These are phyloP conservation scores for Candida michaelii DNA, from an alignment of 805 yeast species.

Conservation along the genomic window DNA sequence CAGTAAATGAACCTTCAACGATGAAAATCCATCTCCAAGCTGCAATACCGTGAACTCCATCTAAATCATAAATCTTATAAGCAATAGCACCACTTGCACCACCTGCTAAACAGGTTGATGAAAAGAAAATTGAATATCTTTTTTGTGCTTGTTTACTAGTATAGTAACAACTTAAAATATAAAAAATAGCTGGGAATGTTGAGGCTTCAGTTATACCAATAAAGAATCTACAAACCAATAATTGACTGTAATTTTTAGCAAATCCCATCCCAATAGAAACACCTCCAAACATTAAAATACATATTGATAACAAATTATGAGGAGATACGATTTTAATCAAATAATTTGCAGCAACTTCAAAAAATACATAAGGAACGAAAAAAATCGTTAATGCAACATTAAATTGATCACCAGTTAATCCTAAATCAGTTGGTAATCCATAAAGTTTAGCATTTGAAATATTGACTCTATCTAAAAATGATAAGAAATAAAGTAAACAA, in stretches of 20 bases:
- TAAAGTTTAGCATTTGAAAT: slow-evolving; percentile 78
- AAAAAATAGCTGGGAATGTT: slow-evolving; percentile 74
- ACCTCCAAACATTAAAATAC: slow-evolving; percentile 64
- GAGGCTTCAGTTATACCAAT: slow-evolving; percentile 71
- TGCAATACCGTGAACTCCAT: slow-evolving; percentile 40
- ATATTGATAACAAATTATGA: slow-evolving; percentile 58
- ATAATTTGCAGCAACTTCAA: slow-evolving; percentile 66
- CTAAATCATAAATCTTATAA: slow-evolving; percentile 57
- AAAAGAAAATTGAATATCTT: slow-evolving; percentile 66
- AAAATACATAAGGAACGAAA: slow-evolving; percentile 66
- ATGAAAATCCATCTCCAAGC: slow-evolving; percentile 56
- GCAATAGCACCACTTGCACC: slow-evolving; percentile 79
- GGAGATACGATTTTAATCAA: slow-evolving; percentile 59
- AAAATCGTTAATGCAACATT: slow-evolving; percentile 66
- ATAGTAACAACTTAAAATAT: slow-evolving; percentile 66
- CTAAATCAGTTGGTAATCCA: slow-evolving; percentile 58
- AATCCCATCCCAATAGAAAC: slow-evolving; percentile 68
- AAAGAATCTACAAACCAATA: slow-evolving; percentile 62
- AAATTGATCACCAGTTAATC: slow-evolving; percentile 57
- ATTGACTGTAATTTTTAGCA: slow-evolving; percentile 55
- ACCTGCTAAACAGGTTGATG: slow-evolving; percentile 74
- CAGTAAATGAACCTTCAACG: slow-evolving; percentile 44
- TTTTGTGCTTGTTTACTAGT: slow-evolving; percentile 64
- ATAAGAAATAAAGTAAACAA: slow-evolving; percentile 68
- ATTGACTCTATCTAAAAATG: slow-evolving; percentile 80